Evolutionary conservation across 2,329 filamentous ascomycete genomes (phyloP).

Genomic region (Remersonia thermophila): DNA sequence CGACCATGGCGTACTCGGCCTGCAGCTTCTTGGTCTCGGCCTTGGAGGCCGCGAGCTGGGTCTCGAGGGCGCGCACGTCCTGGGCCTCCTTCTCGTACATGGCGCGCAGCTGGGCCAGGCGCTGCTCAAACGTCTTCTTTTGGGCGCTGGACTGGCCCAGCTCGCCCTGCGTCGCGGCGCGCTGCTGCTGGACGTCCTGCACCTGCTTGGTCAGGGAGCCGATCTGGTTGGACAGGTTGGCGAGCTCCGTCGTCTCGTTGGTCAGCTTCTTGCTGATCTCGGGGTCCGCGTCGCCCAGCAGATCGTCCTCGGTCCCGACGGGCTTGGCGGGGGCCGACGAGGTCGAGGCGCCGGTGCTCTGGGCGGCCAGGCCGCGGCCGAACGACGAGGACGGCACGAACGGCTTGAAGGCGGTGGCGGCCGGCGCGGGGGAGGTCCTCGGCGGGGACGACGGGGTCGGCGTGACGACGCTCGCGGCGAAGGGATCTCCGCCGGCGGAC

Average conservation of each 20-base stretch:
- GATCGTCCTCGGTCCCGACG: constrained; percentile 50
- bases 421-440: constrained; percentile 33
- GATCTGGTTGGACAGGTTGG: constrained; percentile 93
- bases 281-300: constrained; percentile 81
- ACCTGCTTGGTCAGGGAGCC: constrained; percentile 84
- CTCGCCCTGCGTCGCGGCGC: constrained; percentile 66
- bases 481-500: constrained; percentile 53
- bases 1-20: constrained; percentile 70
- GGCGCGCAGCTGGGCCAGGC: constrained; percentile 71
- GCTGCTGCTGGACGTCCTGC: constrained; percentile 80
- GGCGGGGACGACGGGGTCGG: constrained; percentile 41
- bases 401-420: constrained; percentile 59
- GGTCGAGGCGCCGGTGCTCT: constrained; percentile 56
- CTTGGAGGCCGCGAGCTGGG: constrained; percentile 63
- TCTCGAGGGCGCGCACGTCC: constrained; percentile 72
- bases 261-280: constrained; percentile 81
- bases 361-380: constrained; percentile 66
- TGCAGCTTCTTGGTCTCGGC: constrained; percentile 76
- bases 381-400: constrained; percentile 90
- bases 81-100: constrained; percentile 92
- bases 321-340: constrained; percentile 30
- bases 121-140: constrained; percentile 85
- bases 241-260: constrained; percentile 80
- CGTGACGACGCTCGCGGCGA: constrained; percentile 37
- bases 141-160: constrained; percentile 70